These are phyloP conservation scores for Amphicarpaea edgeworthii DNA, from an alignment of 306 rosid genomes.

Conservation along the genomic window DNA sequence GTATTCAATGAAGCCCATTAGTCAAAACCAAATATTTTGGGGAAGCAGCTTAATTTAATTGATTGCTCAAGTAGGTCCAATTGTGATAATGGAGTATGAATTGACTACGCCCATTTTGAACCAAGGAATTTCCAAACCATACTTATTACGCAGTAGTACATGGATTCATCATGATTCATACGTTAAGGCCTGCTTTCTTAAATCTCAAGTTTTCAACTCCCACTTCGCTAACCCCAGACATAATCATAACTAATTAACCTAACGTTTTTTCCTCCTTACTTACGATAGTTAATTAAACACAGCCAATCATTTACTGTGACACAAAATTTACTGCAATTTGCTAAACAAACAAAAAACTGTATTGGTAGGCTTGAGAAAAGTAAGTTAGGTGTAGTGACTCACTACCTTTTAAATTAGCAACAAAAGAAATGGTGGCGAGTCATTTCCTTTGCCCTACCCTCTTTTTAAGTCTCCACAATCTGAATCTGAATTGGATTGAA, in stretches of 20 bases:
- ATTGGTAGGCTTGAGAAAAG: slow-evolving; percentile 10
- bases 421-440: slow-evolving; percentile 40
- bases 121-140: slow-evolving; percentile 47
- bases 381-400: slow-evolving; percentile 46
- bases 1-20: slow-evolving; percentile 45
- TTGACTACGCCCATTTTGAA: slow-evolving; percentile 65
- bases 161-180: slow-evolving; percentile 41
- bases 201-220: slow-evolving; percentile 45
- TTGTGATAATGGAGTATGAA: slow-evolving; percentile 47
- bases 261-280: not conserved
- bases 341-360: not conserved
- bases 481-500: slow-evolving; percentile 2
- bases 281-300: slow-evolving; percentile 1
- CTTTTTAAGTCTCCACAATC: slow-evolving; percentile 7
- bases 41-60: slow-evolving; percentile 24
- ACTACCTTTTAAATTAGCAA: slow-evolving; percentile 40
- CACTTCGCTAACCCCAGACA: slow-evolving; percentile 51
- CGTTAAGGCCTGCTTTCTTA: slow-evolving; percentile 39
- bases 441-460: slow-evolving; percentile 42
- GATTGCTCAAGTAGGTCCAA: slow-evolving; percentile 52
- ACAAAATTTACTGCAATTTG: not conserved
- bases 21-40: slow-evolving; percentile 46
- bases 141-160: slow-evolving; percentile 45
- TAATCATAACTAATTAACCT: slow-evolving; percentile 53
- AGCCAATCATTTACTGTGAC: slow-evolving; percentile 22